Percentiles rank a stretch among this genome's conserved stretches.
Evolutionary conservation across 306 rosid species (phyloP).

Genomic region (Fragaria ananassa): DNA sequence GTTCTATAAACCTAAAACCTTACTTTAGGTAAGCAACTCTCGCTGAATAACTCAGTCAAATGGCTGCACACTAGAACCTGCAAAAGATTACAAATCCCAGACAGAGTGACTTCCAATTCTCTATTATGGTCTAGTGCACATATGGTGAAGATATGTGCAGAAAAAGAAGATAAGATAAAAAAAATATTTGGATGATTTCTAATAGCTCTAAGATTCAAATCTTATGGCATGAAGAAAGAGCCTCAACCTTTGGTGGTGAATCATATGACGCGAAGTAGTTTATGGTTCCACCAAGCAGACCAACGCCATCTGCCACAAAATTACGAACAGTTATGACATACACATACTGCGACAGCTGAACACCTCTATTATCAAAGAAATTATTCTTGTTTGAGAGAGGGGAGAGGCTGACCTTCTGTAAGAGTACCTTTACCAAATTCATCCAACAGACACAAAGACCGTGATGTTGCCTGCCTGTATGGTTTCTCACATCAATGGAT

Average conservation of each 20-base stretch:
- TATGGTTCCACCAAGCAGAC: constrained; percentile 90
- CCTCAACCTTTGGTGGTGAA: constrained; percentile 78
- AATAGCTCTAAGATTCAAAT: neutral
- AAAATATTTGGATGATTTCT: neutral
- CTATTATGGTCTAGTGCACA: neutral
- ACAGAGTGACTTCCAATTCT: neutral
- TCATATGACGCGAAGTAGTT: constrained; percentile 58
- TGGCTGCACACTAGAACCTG: constrained; percentile 94
- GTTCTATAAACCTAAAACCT: constrained; percentile 20
- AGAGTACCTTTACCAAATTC: constrained; percentile 99
- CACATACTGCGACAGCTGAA: constrained; percentile 14
- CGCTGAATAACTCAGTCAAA: constrained; percentile 83
- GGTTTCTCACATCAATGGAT: constrained; percentile 7
- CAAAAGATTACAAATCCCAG: constrained; percentile 25
- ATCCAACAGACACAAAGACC: constrained; percentile 76
- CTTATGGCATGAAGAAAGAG: constrained; percentile 22
- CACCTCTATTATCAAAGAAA: neutral
- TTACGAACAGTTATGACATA: constrained; percentile 20
- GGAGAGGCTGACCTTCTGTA: constrained; percentile 77
- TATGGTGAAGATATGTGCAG: neutral
- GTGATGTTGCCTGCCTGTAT: constrained; percentile 82
- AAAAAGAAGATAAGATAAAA: neutral
- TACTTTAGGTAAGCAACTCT: constrained; percentile 63
- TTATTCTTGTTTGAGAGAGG: neutral
- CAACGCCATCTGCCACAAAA: constrained; percentile 74